These are phyloP conservation scores for Penicillium angulare DNA, from an alignment of 495 filamentous ascomycete genomes.

Conservation along the genomic window DNA sequence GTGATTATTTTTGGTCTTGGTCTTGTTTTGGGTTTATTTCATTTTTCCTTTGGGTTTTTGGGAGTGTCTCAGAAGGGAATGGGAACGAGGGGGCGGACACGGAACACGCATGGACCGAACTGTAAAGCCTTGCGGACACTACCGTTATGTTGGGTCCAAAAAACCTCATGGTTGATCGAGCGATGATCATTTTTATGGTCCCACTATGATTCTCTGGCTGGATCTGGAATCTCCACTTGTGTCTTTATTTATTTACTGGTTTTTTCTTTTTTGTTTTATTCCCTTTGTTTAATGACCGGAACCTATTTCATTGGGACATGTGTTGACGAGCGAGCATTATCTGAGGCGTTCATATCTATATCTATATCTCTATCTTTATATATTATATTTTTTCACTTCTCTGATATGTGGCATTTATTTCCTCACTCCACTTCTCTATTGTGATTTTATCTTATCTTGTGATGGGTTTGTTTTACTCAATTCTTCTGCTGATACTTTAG, in stretches of 20 bases:
- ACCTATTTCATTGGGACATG: not conserved
- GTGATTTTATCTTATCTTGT: too few species aligned
- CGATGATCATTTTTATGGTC: not conserved
- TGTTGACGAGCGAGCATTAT: slow-evolving; percentile 1
- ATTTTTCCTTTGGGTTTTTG: not conserved
- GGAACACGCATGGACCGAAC: too few species aligned
- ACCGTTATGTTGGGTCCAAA: not conserved
- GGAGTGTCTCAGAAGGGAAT: not conserved
- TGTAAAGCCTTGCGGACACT: too few species aligned
- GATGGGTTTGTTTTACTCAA: too few species aligned
- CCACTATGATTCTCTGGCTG: not conserved
- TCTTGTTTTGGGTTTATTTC: too few species aligned
- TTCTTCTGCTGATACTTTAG: too few species aligned
- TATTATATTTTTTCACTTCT: too few species aligned
- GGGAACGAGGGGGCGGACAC: too few species aligned
- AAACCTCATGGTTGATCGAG: not conserved
- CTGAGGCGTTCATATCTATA: not conserved
- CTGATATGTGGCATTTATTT: too few species aligned
- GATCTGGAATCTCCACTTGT: not conserved
- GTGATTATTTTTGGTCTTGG: too few species aligned
- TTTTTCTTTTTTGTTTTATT: not conserved
- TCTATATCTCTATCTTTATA: too few species aligned
- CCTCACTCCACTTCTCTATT: too few species aligned
- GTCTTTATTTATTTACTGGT: not conserved
- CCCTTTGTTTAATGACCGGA: not conserved